A percentile compares a stretch with the other conserved stretches of the same genome.
phyloP scores from a whole-genome alignment of 148 eudicot genomes.

The Oxyria digyna region DNA sequence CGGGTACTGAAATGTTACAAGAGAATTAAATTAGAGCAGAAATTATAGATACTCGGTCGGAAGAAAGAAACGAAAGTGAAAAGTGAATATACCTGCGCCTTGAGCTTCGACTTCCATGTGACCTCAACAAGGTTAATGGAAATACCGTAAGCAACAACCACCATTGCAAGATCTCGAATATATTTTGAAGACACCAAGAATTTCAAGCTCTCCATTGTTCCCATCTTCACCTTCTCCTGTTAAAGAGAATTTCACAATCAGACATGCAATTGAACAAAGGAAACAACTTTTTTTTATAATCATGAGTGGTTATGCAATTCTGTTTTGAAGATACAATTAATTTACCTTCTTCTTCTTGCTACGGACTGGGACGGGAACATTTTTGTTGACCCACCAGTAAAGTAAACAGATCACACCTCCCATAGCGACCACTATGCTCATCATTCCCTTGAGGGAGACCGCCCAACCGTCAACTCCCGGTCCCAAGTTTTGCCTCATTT shows the following conservation, averaged over 20 bases:
- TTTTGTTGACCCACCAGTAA: constrained; percentile 94
- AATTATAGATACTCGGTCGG: background rate
- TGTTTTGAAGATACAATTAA: background rate
- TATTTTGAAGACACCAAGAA: constrained; percentile 76
- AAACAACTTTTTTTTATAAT: too few relatives aligned
- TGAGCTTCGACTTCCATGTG: constrained; percentile 99
- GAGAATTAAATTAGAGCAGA: background rate
- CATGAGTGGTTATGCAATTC: too few relatives aligned
- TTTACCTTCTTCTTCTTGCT: constrained; percentile 94
- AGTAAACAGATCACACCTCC: constrained; percentile 65
- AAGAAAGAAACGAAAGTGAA: background rate
- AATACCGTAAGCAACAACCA: constrained; percentile 97
- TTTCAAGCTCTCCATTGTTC: constrained; percentile 97
- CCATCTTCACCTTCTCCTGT: constrained; percentile 91
- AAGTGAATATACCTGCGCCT: constrained; percentile 64
- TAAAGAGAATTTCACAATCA: background rate
- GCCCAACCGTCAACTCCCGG: constrained; percentile 99
- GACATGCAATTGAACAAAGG: background rate
- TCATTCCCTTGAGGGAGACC: constrained; percentile 84
- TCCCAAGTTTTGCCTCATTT: constrained; percentile 59
- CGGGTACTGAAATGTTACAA: constrained; percentile 52
- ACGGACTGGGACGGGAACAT: constrained; percentile 74
- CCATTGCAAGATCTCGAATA: constrained; percentile 86
- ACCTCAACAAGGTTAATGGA: constrained; percentile 98
- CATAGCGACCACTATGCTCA: constrained; percentile 92